A percentile compares a stretch with the other conserved stretches of the same genome.
Evolutionary conservation across 768 basidiomycete species (phyloP).

Genomic region (Suillus subluteus): DNA sequence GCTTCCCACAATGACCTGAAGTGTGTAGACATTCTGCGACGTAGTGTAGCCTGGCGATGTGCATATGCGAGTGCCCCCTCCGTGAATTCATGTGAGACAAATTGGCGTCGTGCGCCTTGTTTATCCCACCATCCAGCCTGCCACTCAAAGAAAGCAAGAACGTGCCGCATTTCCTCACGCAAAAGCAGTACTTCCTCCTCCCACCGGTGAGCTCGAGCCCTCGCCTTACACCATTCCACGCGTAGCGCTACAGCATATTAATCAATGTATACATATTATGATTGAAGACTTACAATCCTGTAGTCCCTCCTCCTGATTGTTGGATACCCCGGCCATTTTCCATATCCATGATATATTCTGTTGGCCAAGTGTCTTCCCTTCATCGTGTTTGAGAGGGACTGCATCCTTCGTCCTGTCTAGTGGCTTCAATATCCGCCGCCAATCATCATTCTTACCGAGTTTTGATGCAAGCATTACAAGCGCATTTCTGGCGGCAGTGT

Average conservation of each 20-base stretch:
- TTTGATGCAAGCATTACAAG: background rate
- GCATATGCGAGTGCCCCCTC: constrained; percentile 2
- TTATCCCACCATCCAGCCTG: constrained; percentile 1
- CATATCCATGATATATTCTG: constrained; percentile 4
- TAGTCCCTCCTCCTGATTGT: background rate
- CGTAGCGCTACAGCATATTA: background rate
- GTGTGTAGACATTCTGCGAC: background rate
- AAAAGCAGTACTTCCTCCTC: constrained; percentile 2
- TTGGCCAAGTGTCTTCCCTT: background rate
- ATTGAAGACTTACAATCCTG: constrained; percentile 4
- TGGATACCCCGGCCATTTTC: background rate
- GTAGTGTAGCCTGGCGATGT: background rate
- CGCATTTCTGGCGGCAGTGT: background rate
- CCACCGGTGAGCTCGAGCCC: background rate
- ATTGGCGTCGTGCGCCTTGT: background rate
- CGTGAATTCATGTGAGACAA: background rate
- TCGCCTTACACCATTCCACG: background rate
- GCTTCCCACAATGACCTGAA: background rate
- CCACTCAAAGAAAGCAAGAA: constrained; percentile 5
- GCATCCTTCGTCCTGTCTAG: background rate
- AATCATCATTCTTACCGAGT: background rate
- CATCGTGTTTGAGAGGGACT: background rate
- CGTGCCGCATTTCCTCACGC: background rate
- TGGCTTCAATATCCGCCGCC: background rate
- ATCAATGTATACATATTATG: background rate